Evolutionary conservation across 73 alveolate genomes (phyloP).

Genomic region (Paramecium bursaria): DNA sequence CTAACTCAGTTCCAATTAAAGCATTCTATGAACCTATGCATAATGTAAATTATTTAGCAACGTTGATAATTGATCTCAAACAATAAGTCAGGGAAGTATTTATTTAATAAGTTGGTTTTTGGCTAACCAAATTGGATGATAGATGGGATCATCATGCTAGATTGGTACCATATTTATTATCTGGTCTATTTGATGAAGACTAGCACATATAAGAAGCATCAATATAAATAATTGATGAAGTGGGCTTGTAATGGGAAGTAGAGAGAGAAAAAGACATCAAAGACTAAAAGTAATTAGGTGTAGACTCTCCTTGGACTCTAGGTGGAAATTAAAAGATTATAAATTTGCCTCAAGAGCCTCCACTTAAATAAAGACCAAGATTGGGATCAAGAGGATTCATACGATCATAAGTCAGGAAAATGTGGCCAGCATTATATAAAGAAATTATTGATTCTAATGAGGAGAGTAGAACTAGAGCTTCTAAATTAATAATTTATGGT

Average conservation of each 20-base stretch:
- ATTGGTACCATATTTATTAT: conserved; percentile 92
- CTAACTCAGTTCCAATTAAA: conserved; percentile 96
- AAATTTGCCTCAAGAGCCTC: conserved; percentile 84
- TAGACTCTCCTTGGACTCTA: conserved; percentile 93
- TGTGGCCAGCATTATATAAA: conserved; percentile 89
- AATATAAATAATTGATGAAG: conserved; percentile 89
- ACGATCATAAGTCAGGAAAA: conserved; percentile 87
- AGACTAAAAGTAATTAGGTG: conserved; percentile 92
- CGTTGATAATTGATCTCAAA: conserved; percentile 91
- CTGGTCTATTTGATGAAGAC: conserved; percentile 94
- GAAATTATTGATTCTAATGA: conserved; percentile 93
- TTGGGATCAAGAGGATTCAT: conserved; percentile 93
- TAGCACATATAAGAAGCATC: conserved; percentile 88
- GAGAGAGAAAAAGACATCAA: conserved; percentile 95
- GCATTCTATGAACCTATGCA: conserved; percentile 96
- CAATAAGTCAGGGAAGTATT: conserved; percentile 87
- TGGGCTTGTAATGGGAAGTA: conserved; percentile 95
- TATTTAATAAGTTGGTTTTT: conserved; percentile 88
- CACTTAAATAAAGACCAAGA: conserved; percentile 94
- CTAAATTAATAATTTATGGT: conserved; percentile 83
- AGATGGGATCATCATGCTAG: conserved; percentile 96
- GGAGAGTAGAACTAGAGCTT: conserved; percentile 89
- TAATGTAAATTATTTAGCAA: conserved; percentile 95
- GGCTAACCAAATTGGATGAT: conserved; percentile 93
- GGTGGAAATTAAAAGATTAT: conserved; percentile 80